Evolutionary conservation across 192 early-diverging fungal species (phyloP).

Genomic region (Backusella circina): DNA sequence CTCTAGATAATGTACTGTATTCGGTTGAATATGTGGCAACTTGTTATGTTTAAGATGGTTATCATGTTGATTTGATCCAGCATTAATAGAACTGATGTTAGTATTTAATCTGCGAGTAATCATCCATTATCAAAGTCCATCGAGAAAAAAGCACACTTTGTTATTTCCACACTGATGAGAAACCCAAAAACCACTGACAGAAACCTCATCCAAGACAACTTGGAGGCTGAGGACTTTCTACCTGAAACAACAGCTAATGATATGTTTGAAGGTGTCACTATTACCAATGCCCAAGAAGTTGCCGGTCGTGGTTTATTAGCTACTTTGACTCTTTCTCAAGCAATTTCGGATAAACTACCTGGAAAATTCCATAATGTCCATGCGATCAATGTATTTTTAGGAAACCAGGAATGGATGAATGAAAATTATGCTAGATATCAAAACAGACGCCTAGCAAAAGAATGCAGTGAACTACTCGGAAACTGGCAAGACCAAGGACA

Average conservation of each 20-base stretch:
- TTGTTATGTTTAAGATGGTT: no score
- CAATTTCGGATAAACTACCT: constrained; percentile 4
- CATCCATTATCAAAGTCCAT: constrained; percentile 73
- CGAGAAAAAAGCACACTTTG: constrained; percentile 19
- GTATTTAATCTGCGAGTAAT: constrained; percentile 51
- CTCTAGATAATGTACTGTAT: no score
- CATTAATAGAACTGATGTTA: no score
- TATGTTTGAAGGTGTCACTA: constrained; percentile 37
- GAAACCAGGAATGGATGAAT: constrained; percentile 63
- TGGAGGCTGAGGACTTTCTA: constrained; percentile 9
- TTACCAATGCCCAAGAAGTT: constrained; percentile 55
- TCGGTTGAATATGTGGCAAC: no score
- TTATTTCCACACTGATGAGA: background rate
- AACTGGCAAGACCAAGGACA: constrained; percentile 57
- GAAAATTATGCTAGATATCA: constrained; percentile 47
- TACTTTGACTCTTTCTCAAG: constrained; percentile 33
- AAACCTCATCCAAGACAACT: constrained; percentile 9
- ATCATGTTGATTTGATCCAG: no score
- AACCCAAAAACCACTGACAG: background rate
- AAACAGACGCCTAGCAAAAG: constrained; percentile 9
- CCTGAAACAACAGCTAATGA: constrained; percentile 15
- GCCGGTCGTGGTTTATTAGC: constrained; percentile 63
- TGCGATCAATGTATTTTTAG: constrained; percentile 49
- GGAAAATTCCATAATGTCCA: constrained; percentile 28
- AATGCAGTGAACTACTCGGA: constrained; percentile 21